These are phyloP conservation scores for Auricularia heimuer DNA, from an alignment of 768 basidiomycete species.

Conservation along the genomic window DNA sequence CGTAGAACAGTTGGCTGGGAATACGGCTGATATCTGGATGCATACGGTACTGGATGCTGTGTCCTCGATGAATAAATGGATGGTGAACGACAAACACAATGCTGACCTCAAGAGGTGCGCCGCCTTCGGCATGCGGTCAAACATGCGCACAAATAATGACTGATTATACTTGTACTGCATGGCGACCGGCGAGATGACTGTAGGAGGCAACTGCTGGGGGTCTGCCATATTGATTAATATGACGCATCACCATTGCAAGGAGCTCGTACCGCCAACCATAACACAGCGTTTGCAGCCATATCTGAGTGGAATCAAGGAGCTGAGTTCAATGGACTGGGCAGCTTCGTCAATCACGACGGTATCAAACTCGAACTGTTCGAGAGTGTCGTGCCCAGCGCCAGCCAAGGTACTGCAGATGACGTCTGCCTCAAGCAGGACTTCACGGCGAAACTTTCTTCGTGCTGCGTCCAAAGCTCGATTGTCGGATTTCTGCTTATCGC, in stretches of 20 bases:
- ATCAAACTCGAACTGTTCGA: slow-evolving; percentile 81
- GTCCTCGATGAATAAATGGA: not conserved
- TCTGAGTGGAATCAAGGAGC: slow-evolving; percentile 89
- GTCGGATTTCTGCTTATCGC: slow-evolving; percentile 77
- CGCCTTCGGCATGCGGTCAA: slow-evolving; percentile 66
- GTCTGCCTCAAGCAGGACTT: slow-evolving; percentile 81
- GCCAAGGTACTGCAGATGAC: slow-evolving; percentile 91
- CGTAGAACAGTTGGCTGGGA: slow-evolving; percentile 84
- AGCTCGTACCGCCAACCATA: slow-evolving; percentile 72
- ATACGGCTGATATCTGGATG: slow-evolving; percentile 89
- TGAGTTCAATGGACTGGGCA: slow-evolving; percentile 91
- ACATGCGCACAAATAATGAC: slow-evolving; percentile 85
- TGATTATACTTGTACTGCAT: slow-evolving; percentile 66
- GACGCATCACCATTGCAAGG: not conserved
- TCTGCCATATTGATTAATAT: slow-evolving; percentile 30
- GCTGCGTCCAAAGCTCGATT: slow-evolving; percentile 74
- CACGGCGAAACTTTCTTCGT: slow-evolving; percentile 58
- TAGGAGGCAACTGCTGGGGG: slow-evolving; percentile 93
- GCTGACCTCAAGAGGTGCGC: slow-evolving; percentile 76
- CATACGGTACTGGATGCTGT: slow-evolving; percentile 98
- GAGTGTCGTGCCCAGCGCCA: slow-evolving; percentile 81
- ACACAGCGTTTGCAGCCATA: slow-evolving; percentile 76
- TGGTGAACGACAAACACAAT: too few species aligned
- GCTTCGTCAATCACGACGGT: slow-evolving; percentile 98
- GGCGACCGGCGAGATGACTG: slow-evolving; percentile 60